Base-by-base conservation (phyloP, 2,329 filamentous ascomycete genomes). In the Penicillium sp. region DNA sequence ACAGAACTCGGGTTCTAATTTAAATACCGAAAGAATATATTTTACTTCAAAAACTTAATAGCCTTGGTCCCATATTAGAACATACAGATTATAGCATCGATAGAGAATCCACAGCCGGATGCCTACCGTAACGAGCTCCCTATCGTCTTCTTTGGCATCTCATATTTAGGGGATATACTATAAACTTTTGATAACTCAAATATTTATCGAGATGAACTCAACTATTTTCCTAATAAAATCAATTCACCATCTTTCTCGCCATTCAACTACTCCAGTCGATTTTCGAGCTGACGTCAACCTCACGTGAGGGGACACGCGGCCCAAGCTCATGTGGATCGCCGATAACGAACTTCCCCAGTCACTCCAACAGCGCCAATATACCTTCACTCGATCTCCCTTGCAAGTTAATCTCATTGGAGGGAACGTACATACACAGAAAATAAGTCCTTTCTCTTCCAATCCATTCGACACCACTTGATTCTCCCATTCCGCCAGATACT, bases 291-390 rank as follows among this genome's bases (percentile, higher is more conserved):
- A 64, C 57, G 62, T 65, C 62, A 63, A 34, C 11, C 48, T 67
- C 65, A 67, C 65, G 65, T 67, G 65, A 67, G 54, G 53, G 25
- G 33, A 62, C 59, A 64, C 62, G 60, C 60, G 64, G 64, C 57
- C 61, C 53, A 51, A 66, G 64, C 64, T 66, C 51, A 39, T 47
- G 56, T 58, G 50, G 55, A 60, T 56, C 41, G 41, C 58, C 34
- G 60, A 64, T 61, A 64, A 60, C 50, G 53, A 59, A 57, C 60
- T 59, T 48, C 40, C 45, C 50, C 34, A 53, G 48, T 41, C 34
- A 47, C 43, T 47, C 53, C 49, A 55, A 55, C 46, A 57, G 43
- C 54, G 46, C 49, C 41, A 56, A 40, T 33, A 40, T 34, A 50
- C 41, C 33, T 46, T 45, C 46, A 45, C 19, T 21, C 3, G 2